Evolutionary conservation across 352 stramenopile species (phyloP), one percentile per base, ranked within the genome.

Genomic region (Hyaloperonospora arabidopsidis): DNA sequence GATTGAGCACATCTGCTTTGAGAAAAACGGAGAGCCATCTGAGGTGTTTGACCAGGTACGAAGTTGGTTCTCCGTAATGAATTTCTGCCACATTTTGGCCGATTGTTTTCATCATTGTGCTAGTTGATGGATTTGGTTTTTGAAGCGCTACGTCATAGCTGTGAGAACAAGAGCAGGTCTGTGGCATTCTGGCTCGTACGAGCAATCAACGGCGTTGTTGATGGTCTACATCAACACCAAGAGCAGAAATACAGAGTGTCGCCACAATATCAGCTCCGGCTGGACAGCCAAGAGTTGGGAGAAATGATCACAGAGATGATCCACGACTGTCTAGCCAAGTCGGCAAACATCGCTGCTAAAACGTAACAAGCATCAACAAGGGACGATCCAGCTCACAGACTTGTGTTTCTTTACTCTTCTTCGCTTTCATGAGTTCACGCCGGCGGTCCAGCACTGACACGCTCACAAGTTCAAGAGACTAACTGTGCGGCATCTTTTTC

Each of bases 1-100:
- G 43, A 57, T 68, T 11, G 51, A 68, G 36, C 51, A 58, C 22
- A 59, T 71, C 51, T 61, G 54, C 41, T 71, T 71, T 50, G 54
- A 68, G 19, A 53, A 41, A 7, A 23, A 28, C 12, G 58, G 50
- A 32, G 34, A 59, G 11, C 60, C 65, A n/a, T 62, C 60, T 0
- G 19, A 38, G 34, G 52, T 64, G 21, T 63, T 61, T 38, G 49
- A 72, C 11, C 43, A 65, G 63, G 63, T 72, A 62, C 6, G 34
- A 35, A 10, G 23, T 34, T 19, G 14, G 0, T 19, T 49, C 4
- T 11, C 4, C 0, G 5, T 41, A 3, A 18, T 15, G 3, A 14
- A 10, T 41, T 41, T 41, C 12, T 38, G 35, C 11, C 4, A 41
- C 12, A 5, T 18, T 5, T 18, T 18, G 35, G 15, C 11, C 11